Evolutionary conservation across 345 rosid species (phyloP).

Genomic region (Eucalyptus pauciflora): DNA sequence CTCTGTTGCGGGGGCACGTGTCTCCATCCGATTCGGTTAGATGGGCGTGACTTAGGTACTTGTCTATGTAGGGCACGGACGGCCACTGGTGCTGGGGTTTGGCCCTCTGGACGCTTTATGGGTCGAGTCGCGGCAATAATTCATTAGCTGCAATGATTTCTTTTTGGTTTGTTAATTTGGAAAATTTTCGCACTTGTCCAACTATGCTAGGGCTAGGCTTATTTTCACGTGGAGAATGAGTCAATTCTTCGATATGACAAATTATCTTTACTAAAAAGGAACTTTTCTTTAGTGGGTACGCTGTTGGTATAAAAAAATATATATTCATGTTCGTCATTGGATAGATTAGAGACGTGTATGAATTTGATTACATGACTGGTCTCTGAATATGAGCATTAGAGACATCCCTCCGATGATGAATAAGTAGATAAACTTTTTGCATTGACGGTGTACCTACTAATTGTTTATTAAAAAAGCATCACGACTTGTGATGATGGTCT

Average conservation of each 20-base stretch:
- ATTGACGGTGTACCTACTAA: too few species aligned
- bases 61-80: neutral
- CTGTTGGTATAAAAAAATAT: neutral
- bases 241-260: neutral
- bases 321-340: neutral
- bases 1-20: neutral
- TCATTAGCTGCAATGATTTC: neutral
- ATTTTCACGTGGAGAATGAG: neutral
- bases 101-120: neutral
- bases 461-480: too few species aligned
- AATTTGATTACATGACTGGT: neutral
- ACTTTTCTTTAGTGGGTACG: neutral
- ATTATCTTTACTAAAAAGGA: neutral
- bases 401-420: neutral
- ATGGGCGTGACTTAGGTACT: neutral
- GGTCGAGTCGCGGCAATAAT: neutral
- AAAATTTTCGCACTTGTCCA: neutral
- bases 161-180: neutral
- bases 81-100: neutral
- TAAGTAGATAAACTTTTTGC: neutral
- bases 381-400: neutral
- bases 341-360: neutral
- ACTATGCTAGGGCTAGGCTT: neutral
- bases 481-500: fast-evolving
- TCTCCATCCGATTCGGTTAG: neutral